Evolutionary conservation across 2,329 filamentous ascomycete species (phyloP).

Genomic region (Monilinia laxa): DNA sequence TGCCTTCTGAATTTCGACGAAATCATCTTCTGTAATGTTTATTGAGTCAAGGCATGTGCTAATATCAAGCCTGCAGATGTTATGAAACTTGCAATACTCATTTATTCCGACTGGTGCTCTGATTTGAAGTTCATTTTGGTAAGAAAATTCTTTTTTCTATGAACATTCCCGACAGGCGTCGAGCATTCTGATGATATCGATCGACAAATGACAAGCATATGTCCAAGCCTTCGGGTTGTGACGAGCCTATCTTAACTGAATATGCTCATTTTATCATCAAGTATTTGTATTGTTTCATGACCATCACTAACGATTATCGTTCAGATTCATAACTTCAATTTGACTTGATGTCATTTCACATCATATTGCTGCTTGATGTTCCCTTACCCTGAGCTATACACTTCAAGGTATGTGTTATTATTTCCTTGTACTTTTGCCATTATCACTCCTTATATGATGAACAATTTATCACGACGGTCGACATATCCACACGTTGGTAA

Average conservation of each 20-base stretch:
- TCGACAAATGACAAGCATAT: constrained; percentile 94
- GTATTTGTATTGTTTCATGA: constrained; percentile 6
- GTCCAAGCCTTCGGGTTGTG: constrained; percentile 71
- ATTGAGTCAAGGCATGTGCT: constrained; percentile 18
- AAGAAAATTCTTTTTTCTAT: constrained; percentile 30
- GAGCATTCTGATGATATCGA: constrained; percentile 74
- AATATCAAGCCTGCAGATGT: not conserved
- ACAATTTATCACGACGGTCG: constrained; percentile 83
- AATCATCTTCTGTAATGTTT: constrained; percentile 40
- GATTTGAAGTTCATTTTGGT: not conserved
- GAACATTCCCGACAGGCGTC: constrained; percentile 30
- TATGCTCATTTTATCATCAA: constrained; percentile 35
- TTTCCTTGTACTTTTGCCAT: constrained; percentile 5
- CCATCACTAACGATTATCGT: constrained; percentile 26
- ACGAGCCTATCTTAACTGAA: constrained; percentile 55
- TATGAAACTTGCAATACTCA: not conserved
- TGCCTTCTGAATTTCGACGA: constrained; percentile 51
- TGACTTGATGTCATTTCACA: not conserved
- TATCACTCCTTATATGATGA: constrained; percentile 59
- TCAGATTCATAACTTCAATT: constrained; percentile 12
- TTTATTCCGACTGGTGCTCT: not conserved
- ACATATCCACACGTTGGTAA: constrained; percentile 67
- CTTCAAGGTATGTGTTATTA: constrained; percentile 26
- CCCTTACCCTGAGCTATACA: too few species aligned
- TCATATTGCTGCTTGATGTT: not conserved